Conservation (phyloP, 2,329 filamentous ascomycete genomes). For the Rhynchosporium graminicola region DNA sequence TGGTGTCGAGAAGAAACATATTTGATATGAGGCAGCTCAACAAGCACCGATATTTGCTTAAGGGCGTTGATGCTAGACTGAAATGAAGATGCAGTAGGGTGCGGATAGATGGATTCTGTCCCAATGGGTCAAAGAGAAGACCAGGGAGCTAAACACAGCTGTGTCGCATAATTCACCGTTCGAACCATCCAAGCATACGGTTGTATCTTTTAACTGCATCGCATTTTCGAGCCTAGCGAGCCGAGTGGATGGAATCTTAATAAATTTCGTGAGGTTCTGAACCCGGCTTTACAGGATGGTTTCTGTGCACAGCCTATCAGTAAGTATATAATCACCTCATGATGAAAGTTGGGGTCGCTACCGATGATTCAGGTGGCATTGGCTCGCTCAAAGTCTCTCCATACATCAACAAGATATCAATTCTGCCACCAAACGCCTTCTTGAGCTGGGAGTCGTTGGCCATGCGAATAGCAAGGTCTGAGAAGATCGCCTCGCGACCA, state of each 20-base stretch:
- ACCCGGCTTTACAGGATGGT: not conserved
- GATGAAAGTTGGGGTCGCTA: not conserved
- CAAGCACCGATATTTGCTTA: not conserved
- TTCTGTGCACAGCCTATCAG: not conserved
- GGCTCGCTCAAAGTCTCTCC: not conserved
- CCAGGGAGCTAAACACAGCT: conserved; percentile 14
- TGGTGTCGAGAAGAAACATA: no score
- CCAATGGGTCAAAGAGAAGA: not conserved
- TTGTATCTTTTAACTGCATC: not conserved
- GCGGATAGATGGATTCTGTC: conserved; percentile 1
- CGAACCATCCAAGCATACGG: not conserved
- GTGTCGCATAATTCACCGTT: conserved; percentile 16
- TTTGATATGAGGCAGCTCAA: not conserved
- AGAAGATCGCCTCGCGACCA: conserved; percentile 12
- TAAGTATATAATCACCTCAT: not conserved
- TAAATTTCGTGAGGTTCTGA: not conserved
- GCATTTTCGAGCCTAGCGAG: not conserved
- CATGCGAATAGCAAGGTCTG: conserved; percentile 2
- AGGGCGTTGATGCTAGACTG: not conserved
- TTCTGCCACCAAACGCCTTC: not conserved
- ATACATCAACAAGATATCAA: not conserved
- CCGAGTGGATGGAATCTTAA: not conserved
- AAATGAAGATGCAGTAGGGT: not conserved
- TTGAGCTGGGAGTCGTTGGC: not conserved
- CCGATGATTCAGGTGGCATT: conserved; percentile 9